Conservation (phyloP, 805 yeast genomes). For the Teunomyces kruisii region DNA sequence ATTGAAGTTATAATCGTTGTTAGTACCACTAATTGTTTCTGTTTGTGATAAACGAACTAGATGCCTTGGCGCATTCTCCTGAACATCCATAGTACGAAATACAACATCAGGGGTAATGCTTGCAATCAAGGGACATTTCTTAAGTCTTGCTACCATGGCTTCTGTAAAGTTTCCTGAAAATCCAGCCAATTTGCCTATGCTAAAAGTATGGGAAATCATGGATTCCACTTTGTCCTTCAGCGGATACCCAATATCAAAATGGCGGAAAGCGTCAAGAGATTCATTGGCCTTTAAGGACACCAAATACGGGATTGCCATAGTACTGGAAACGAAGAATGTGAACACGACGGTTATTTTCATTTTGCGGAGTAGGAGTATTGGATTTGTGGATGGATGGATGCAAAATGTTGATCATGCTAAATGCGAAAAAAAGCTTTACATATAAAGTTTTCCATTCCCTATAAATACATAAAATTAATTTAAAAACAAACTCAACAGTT, state of each 20-base stretch:
- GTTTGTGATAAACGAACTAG: slow-evolving; percentile 62
- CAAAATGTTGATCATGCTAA: neutral
- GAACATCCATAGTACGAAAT: slow-evolving; percentile 56
- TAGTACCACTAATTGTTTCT: slow-evolving; percentile 17
- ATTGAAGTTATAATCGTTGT: slow-evolving; percentile 50
- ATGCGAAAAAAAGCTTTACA: neutral
- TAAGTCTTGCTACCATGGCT: slow-evolving; percentile 47
- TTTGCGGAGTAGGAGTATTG: neutral
- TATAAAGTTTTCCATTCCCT: slow-evolving; percentile 3
- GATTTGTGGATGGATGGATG: neutral
- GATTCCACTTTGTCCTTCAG: slow-evolving; percentile 43
- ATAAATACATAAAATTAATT: slow-evolving; percentile 1
- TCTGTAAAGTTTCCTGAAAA: slow-evolving; percentile 62
- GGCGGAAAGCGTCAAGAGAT: slow-evolving; percentile 48
- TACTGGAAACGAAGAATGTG: neutral
- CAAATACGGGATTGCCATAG: slow-evolving; percentile 30
- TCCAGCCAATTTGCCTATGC: slow-evolving; percentile 72
- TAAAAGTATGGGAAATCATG: slow-evolving; percentile 50
- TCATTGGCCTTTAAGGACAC: slow-evolving; percentile 52
- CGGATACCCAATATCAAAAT: slow-evolving; percentile 41
- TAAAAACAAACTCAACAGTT: slow-evolving; percentile 2
- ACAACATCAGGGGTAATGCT: slow-evolving; percentile 67
- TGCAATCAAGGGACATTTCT: slow-evolving; percentile 60
- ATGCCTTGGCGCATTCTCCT: slow-evolving; percentile 59
- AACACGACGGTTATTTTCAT: neutral